Evolutionary conservation across 2,329 filamentous ascomycete species (phyloP), one percentile per base, ranked within the genome.

Genomic region (Eutypa lata): DNA sequence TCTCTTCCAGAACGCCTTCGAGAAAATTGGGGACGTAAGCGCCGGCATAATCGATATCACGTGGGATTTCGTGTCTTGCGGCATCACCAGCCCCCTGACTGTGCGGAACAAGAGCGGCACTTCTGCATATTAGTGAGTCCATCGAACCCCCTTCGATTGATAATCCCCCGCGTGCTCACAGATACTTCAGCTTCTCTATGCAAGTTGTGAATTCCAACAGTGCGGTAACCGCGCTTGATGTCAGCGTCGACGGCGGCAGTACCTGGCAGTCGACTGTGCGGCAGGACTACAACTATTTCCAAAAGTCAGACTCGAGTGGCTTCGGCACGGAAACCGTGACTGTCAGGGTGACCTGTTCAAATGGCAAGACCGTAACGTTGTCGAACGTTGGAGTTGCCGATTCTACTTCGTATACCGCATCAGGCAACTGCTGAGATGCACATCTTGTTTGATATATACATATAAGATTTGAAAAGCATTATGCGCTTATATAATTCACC

Each of bases 121-220:
- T 4, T 76, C 72, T 6, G 48, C 58, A n/a, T 67, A 71, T 62
- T 78, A 71, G 73, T 45, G 26, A 26, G 42, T 45, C 71, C 67
- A 65, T 43, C 70, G 71, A 42, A 18, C 35, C 13, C 13, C 13
- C 6, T 5, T 16, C 13, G 4, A 38, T 6, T 38, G 13, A 18
- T 18, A n/a, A n/a, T n/a, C n/a, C n/a, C 24, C 21, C 45, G 19
- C 16, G 40, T 24, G 33, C 42, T 54, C 24, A 42, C 47, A 35
- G 24, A 13, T 40, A 69, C 24, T 10, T 24, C 42, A 45, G 42
- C 16, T 68, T 70, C 61, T 76, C 74, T 47, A 83, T 84, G 75
- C 85, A 88, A 66, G 83, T 87, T 43, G 74, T 85, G 61, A 87
- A 87, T 68, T 71, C 80, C 61, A 85, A 84, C 65, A 73, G 80